phyloP scores from a whole-genome alignment of 768 basidiomycete genomes.

The Pulveroboletus sp. region DNA sequence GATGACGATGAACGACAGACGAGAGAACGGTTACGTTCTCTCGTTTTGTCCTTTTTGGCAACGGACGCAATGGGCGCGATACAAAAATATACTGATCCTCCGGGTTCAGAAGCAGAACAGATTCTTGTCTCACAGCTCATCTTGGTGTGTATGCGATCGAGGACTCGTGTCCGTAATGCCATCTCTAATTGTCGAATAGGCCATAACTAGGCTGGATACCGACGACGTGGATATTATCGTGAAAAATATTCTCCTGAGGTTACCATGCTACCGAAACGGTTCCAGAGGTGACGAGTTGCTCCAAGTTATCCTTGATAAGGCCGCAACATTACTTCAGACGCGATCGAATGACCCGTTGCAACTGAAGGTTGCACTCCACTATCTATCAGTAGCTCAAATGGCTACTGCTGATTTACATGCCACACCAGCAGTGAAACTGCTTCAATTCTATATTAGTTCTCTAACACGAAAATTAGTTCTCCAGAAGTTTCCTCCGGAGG shows the following conservation, averaged over 20 bases:
- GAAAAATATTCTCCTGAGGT: slow-evolving; percentile 46
- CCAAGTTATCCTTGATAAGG: slow-evolving; percentile 36
- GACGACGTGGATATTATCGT: slow-evolving; percentile 45
- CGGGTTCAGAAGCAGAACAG: slow-evolving; percentile 43
- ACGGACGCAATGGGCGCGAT: slow-evolving; percentile 47
- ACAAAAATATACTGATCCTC: slow-evolving; percentile 38
- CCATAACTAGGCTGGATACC: slow-evolving; percentile 41
- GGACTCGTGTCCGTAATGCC: background rate
- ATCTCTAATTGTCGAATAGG: slow-evolving; percentile 33
- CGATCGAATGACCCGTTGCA: slow-evolving; percentile 28
- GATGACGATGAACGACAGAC: slow-evolving; percentile 57
- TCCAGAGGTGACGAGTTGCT: slow-evolving; percentile 38
- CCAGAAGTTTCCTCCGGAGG: slow-evolving; percentile 39
- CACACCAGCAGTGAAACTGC: slow-evolving; percentile 41
- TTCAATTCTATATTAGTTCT: slow-evolving; percentile 48
- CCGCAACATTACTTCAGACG: slow-evolving; percentile 29
- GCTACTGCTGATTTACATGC: slow-evolving; percentile 39
- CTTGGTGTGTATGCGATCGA: slow-evolving; percentile 36
- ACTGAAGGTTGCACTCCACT: slow-evolving; percentile 37
- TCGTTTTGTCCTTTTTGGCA: slow-evolving; percentile 58
- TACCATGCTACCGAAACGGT: slow-evolving; percentile 40
- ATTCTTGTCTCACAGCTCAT: slow-evolving; percentile 45
- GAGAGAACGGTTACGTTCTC: slow-evolving; percentile 50
- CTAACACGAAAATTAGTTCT: slow-evolving; percentile 44
- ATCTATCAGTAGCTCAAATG: slow-evolving; percentile 43